These are phyloP conservation scores for Strobilomyces confusus DNA, from an alignment of 768 basidiomycete genomes.

Conservation along the genomic window DNA sequence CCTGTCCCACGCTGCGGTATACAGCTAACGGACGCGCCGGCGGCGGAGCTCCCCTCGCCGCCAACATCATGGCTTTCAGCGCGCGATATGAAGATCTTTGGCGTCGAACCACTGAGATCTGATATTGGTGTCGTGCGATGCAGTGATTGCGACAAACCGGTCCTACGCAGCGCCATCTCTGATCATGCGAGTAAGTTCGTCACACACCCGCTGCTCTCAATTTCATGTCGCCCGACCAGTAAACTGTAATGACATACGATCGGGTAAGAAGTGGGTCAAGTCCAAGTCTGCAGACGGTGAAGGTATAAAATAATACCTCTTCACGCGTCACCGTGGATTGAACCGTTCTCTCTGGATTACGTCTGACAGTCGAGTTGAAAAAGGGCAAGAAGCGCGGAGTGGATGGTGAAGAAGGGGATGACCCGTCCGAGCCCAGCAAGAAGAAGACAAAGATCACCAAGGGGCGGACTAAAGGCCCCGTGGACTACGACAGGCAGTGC, in stretches of 20 bases:
- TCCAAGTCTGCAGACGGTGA: slow-evolving; percentile 49
- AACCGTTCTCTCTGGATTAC: slow-evolving; percentile 4
- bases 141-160: slow-evolving; percentile 75
- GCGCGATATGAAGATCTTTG: slow-evolving; percentile 85
- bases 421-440: slow-evolving; percentile 61
- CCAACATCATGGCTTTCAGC: slow-evolving; percentile 85
- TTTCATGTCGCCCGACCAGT: slow-evolving; percentile 35
- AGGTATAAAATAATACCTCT: slow-evolving; percentile 27
- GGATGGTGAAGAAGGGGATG: slow-evolving; percentile 64
- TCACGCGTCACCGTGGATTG: slow-evolving; percentile 1
- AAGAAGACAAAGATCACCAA: slow-evolving; percentile 83
- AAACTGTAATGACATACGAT: slow-evolving; percentile 58
- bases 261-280: slow-evolving; percentile 53
- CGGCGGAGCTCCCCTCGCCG: slow-evolving; percentile 54
- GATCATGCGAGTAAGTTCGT: slow-evolving; percentile 68
- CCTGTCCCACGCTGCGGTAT: slow-evolving; percentile 27
- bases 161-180: slow-evolving; percentile 67
- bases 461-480: slow-evolving; percentile 77
- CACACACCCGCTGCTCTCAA: neutral
- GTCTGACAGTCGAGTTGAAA: slow-evolving; percentile 34
- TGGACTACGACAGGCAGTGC: slow-evolving; percentile 89
- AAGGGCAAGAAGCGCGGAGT: slow-evolving; percentile 79
- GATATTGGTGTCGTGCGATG: slow-evolving; percentile 70
- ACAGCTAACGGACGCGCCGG: slow-evolving; percentile 34
- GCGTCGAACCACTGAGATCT: slow-evolving; percentile 67